phyloP scores from a whole-genome alignment of 2,329 filamentous ascomycete genomes.

The Xylariaceae sp. region DNA sequence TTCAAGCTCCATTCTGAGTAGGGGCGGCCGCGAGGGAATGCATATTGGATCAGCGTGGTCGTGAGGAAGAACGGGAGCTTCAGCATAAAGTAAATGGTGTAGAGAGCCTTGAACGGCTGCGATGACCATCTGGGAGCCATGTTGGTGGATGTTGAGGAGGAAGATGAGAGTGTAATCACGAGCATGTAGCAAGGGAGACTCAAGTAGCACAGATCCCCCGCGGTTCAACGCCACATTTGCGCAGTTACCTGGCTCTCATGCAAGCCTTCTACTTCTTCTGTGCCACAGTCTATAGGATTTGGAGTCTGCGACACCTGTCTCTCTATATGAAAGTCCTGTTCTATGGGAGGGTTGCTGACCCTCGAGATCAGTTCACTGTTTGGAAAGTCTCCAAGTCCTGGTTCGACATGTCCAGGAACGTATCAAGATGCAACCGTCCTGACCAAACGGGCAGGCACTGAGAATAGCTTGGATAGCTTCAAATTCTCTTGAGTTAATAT shows the following conservation, averaged over 20 bases:
- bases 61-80: slow-evolving; percentile 2
- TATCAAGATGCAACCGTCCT: no score
- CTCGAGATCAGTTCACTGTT: no score
- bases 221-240: neutral
- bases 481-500: no score
- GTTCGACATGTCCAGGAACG: no score
- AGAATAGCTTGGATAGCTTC: no score
- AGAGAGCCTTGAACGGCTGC: slow-evolving; percentile 12
- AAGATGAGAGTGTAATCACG: neutral
- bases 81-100: slow-evolving; percentile 1
- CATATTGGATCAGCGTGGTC: slow-evolving; percentile 6
- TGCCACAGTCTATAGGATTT: neutral
- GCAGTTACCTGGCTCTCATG: no score
- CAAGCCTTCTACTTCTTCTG: neutral
- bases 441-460: no score
- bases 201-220: neutral
- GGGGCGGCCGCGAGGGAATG: slow-evolving; percentile 3
- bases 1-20: slow-evolving; percentile 10
- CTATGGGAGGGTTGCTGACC: no score
- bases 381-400: no score
- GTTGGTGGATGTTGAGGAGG: neutral
- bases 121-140: slow-evolving; percentile 11
- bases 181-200: neutral
- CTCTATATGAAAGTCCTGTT: no score
- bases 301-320: no score